Percentiles rank a stretch among this genome's conserved stretches.
Conservation (phyloP, 2,329 filamentous ascomycete genomes). For the Tolypocladium pustulatum region DNA sequence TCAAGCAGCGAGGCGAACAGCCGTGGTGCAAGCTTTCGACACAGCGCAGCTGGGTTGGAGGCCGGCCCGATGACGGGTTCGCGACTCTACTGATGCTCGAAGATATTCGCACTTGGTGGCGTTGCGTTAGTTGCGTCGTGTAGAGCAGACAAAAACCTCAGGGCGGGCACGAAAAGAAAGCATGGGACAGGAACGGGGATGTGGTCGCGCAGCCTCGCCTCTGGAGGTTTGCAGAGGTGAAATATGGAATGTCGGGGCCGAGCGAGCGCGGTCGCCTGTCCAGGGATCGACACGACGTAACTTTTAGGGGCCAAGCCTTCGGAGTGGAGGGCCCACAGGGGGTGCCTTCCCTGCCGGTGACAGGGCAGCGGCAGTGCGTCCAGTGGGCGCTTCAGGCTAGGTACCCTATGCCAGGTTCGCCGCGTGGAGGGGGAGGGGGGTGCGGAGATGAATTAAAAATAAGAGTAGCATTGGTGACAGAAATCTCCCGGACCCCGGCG, state of each 20-base stretch:
- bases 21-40: not conserved
- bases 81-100: not conserved
- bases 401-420: not conserved
- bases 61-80: not conserved
- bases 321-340: constrained; percentile 3
- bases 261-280: not conserved
- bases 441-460: constrained; percentile 2
- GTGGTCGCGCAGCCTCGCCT: not conserved
- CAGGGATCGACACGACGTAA: constrained; percentile 7
- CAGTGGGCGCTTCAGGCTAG: not conserved
- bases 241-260: not conserved
- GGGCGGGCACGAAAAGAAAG: not conserved
- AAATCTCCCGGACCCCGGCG: constrained; percentile 7
- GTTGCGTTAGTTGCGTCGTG: not conserved
- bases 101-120: not conserved
- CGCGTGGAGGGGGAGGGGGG: constrained; percentile 4
- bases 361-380: not conserved
- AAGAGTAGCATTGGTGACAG: not conserved
- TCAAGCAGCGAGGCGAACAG: not conserved
- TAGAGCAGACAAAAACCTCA: not conserved
- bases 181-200: not conserved
- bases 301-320: constrained; percentile 10
- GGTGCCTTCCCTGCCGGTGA: not conserved
- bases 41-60: not conserved
- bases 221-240: not conserved